Evolutionary conservation across 2,329 filamentous ascomycete species (phyloP).

Genomic region (Fusarium sp.): DNA sequence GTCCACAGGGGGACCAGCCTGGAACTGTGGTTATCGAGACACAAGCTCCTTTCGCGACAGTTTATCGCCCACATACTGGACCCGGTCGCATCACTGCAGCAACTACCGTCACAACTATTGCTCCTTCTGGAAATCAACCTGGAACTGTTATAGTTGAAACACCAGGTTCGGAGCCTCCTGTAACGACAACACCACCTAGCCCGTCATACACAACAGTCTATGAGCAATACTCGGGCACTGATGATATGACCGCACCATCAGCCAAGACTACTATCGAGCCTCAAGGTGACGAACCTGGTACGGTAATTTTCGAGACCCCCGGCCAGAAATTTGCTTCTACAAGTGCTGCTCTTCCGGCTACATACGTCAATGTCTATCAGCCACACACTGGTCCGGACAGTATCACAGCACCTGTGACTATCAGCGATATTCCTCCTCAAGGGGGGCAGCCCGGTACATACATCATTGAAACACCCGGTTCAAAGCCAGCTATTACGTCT

Average conservation of each 20-base stretch:
- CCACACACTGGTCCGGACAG: background rate
- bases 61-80: constrained; percentile 11
- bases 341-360: background rate
- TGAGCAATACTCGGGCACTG: constrained; percentile 2
- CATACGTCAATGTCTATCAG: constrained; percentile 1
- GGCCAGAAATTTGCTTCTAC: background rate
- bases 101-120: constrained; percentile 5
- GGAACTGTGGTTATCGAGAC: constrained; percentile 22
- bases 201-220: constrained; percentile 14
- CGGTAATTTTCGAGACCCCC: constrained; percentile 21
- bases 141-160: constrained; percentile 25
- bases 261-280: constrained; percentile 17
- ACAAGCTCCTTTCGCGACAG: constrained; percentile 1
- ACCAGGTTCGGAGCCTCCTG: background rate
- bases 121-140: constrained; percentile 4
- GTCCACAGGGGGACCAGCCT: background rate
- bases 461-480: too few relatives aligned
- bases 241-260: background rate
- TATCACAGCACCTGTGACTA: too few relatives aligned
- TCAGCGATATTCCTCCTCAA: too few relatives aligned
- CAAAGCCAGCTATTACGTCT: too few relatives aligned
- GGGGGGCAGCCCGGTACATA: too few relatives aligned
- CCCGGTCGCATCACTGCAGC: background rate
- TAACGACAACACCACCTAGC: constrained; percentile 4
- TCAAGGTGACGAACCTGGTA: constrained; percentile 9